Evolutionary conservation across 2,329 filamentous ascomycete species (phyloP), one percentile per base, ranked within the genome.

Genomic region (Diaporthe helianthi): DNA sequence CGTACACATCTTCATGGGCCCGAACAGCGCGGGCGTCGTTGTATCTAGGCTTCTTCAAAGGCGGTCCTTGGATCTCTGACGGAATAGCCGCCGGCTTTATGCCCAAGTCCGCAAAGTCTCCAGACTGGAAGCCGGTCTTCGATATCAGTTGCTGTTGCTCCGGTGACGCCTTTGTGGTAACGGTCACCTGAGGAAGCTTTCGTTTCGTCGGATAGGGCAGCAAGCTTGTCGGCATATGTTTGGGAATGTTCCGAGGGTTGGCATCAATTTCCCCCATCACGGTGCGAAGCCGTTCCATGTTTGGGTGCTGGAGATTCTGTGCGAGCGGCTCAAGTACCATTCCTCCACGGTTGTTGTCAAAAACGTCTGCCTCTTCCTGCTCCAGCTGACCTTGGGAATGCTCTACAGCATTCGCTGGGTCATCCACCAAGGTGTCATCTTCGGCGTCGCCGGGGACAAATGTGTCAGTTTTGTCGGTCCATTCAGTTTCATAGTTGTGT

Each of bases 1-100:
- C 29, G 22, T 12, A 1, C 1, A 26, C 38, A 17, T 41, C 19
- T 17, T 19, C 15, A 9, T 36, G 13, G 19, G 13, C n/a, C 12
- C n/a, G 22, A 15, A 22, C 12, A 19, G 52, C 8, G 8, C 31
- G 7, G 17, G 52, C 31, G 2, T 17, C 22, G 1, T 46, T 22
- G 33, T 52, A 41, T 24, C 33, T 69, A 22, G 31, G 44, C 61
- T 58, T 65, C 52, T 69, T 69, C 4, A 15, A 17, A 3, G 52
- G 31, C 3, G 17, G 36, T 9, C 10, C 13, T 5, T 12, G 2
- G 1, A 9, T 4, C 7, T 36, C 44, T 19, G 15, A 36, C n/a
- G 44, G 44, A 22, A 47, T 1, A 2, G 41, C 29, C 3, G n/a
- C 17, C n/a, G 29, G 2, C 10, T 36, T 33, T n/a, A 12, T 29